Conservation (phyloP, 2,329 filamentous ascomycete genomes). For the Phyllosticta citrichinensis region DNA sequence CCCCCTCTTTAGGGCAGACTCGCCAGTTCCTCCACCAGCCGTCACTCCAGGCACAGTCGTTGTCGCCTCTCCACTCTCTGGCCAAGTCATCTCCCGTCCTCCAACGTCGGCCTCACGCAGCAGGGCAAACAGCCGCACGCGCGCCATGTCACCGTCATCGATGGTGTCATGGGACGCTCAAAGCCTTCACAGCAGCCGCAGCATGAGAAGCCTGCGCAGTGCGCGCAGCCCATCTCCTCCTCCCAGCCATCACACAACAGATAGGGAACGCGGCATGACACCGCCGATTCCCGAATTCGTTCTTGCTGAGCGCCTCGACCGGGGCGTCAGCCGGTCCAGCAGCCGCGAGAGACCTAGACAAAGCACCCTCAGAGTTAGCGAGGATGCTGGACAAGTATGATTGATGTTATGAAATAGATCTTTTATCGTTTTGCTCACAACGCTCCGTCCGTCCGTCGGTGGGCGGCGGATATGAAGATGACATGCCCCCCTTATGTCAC, state of each 20-base stretch:
- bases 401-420: background rate
- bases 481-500: background rate
- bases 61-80: conserved; percentile 58
- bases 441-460: background rate
- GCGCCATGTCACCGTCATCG: conserved; percentile 17
- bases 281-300: conserved; percentile 36
- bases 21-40: conserved; percentile 54
- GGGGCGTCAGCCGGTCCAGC: background rate
- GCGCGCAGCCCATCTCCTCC: conserved; percentile 19
- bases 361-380: background rate
- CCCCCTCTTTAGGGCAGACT: conserved; percentile 66
- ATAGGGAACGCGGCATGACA: conserved; percentile 23
- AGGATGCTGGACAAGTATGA: background rate
- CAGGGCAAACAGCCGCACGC: conserved; percentile 25
- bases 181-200: background rate
- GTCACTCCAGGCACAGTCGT: conserved; percentile 62
- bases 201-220: conserved; percentile 3
- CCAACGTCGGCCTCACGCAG: conserved; percentile 10
- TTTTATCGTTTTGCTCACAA: background rate
- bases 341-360: background rate
- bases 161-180: background rate
- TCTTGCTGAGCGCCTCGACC: conserved; percentile 15
- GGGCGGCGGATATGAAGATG: background rate
- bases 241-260: conserved; percentile 10
- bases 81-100: conserved; percentile 45